Base-by-base conservation (phyloP, 208 protist genomes). In the Leishmania lainsoni region DNA sequence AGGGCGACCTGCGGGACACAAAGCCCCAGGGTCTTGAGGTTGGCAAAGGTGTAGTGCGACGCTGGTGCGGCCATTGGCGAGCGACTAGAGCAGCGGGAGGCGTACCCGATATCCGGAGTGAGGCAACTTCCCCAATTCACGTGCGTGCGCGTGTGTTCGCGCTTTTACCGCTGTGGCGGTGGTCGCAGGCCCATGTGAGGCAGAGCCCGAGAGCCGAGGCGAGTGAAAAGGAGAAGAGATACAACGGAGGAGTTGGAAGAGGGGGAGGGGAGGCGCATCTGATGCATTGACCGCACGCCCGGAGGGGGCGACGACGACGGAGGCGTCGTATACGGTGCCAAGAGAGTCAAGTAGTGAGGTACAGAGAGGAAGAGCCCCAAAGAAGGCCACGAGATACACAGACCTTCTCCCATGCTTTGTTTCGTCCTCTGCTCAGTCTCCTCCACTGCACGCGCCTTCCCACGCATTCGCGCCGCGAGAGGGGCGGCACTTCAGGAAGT, bases 41-140 rank as follows among this genome's bases (percentile, higher is more conserved):
- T 78, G 22, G 94, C 91, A 22, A 94, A 61, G 9, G 87, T 89
- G 81, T 96, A 97, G 81, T 97, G 94, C 42, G 84, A 77, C 42
- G 89, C 74, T n/a, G 90, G 81, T 45, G 87, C 80, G 9, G 86
- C 66, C 86, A 91, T 93, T 22, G 3, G 9, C 48, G 12, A 35
- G 51, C 12, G 51, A 39, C 17, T 5, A 45, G 48, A 73, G 22
- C 39, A 51, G 48, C 22, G 32, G 22, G 51, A 52, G 16, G 69
- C 52, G 54, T 61, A 20, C 59, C 2, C 54, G 35, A 20, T 16
- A 26, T 20, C 8, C 2, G 26, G 42, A 54, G 61, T 32, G 61
- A 68, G 61, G 14, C 66, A 2, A 20, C 22, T 39, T 45, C 45
- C 10, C 22, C 5, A 35, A 29, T 2, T 22, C 10, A 29, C 45